Percentiles rank a stretch among this genome's conserved stretches.
Evolutionary conservation across 2,329 filamentous ascomycete species (phyloP).

Genomic region (Hawksworthiomyces lignivorus): DNA sequence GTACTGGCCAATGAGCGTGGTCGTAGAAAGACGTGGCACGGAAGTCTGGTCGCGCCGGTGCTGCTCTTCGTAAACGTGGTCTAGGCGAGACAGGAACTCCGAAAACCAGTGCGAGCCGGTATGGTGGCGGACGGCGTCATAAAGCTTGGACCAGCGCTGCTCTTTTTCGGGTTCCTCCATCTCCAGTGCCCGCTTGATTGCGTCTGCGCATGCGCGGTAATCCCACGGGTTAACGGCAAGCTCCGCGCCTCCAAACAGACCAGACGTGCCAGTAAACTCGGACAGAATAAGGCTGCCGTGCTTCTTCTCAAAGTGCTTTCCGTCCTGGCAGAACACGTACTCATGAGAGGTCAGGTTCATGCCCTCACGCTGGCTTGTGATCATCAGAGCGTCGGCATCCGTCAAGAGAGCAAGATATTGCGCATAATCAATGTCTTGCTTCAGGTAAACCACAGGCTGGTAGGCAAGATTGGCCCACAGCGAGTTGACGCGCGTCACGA

Average conservation of each 20-base stretch:
- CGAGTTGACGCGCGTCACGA: conserved; percentile 90
- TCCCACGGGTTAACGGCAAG: conserved; percentile 94
- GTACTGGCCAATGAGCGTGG: conserved; percentile 58
- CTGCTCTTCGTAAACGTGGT: conserved; percentile 75
- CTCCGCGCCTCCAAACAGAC: conserved; percentile 72
- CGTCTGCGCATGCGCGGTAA: conserved; percentile 78
- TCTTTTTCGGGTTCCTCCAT: conserved; percentile 71
- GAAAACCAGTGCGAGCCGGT: conserved; percentile 82
- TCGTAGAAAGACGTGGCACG: conserved; percentile 74
- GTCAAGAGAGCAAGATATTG: conserved; percentile 90
- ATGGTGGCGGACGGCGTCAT: conserved; percentile 66
- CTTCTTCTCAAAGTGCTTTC: conserved; percentile 63
- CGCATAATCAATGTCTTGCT: conserved; percentile 87
- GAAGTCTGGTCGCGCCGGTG: conserved; percentile 76
- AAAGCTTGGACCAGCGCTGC: conserved; percentile 64
- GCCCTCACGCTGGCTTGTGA: conserved; percentile 89
- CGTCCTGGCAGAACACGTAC: conserved; percentile 89
- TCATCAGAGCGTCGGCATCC: conserved; percentile 85
- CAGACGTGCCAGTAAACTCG: conserved; percentile 89
- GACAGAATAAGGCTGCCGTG: conserved; percentile 85
- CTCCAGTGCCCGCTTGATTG: conserved; percentile 74
- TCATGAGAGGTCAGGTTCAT: conserved; percentile 98
- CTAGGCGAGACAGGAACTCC: conserved; percentile 63
- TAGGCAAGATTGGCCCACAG: conserved; percentile 85
- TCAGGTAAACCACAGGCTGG: conserved; percentile 85